These are phyloP conservation scores for Gnomoniopsis sp. DNA, from an alignment of 2,329 filamentous ascomycete genomes.

Conservation along the genomic window DNA sequence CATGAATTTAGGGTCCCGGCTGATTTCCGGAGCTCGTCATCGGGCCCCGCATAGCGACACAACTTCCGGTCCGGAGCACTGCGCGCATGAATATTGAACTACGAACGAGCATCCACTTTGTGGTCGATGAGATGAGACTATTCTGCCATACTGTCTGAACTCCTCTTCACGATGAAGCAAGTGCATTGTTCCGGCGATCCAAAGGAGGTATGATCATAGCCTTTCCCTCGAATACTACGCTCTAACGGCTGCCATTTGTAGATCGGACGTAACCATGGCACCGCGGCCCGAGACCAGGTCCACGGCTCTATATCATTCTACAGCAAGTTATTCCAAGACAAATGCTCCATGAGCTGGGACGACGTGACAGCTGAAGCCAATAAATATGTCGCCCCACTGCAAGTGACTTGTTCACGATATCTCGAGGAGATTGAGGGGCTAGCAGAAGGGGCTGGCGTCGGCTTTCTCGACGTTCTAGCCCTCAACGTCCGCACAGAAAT, in stretches of 20 bases:
- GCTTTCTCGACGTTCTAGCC: constrained; percentile 15
- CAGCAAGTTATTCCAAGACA: constrained; percentile 3
- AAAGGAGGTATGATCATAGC: not conserved
- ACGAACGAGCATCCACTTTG: not conserved
- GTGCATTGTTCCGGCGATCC: constrained; percentile 15
- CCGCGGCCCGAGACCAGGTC: constrained; percentile 4
- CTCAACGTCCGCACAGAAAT: constrained; percentile 19
- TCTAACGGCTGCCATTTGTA: not conserved
- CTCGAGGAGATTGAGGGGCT: constrained; percentile 17
- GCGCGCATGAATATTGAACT: not conserved
- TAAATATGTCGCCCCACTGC: constrained; percentile 1
- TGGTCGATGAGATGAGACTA: too few relatives aligned
- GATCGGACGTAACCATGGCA: constrained; percentile 16
- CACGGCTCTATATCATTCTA: constrained; percentile 16
- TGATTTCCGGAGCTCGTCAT: not conserved
- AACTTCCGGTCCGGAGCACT: not conserved
- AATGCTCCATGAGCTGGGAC: constrained; percentile 12
- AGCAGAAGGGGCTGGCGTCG: constrained; percentile 9
- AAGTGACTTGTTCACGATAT: constrained; percentile 2
- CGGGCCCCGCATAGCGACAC: not conserved
- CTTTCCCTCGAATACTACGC: not conserved
- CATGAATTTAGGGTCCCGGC: not conserved
- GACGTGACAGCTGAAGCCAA: constrained; percentile 10
- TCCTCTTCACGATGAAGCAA: not conserved
- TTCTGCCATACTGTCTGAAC: not conserved